Percentiles rank a stretch among this genome's conserved stretches.
These are phyloP conservation scores for Colletotrichum sp. DNA, from an alignment of 2,329 filamentous ascomycete species.

Conservation along the genomic window DNA sequence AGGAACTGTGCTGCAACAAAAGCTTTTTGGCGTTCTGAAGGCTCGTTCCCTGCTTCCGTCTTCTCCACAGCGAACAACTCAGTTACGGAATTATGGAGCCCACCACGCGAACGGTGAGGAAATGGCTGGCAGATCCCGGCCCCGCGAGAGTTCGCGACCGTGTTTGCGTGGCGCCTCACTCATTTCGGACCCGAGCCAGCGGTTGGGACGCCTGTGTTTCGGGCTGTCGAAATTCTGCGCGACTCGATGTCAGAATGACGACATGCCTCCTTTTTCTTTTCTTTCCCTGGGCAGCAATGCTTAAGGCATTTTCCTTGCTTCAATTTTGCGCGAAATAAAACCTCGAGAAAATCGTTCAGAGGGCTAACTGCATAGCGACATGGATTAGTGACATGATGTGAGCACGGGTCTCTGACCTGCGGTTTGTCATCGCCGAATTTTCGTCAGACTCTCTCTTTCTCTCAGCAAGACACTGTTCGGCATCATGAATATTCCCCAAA, in stretches of 20 bases:
- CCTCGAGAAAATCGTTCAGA: neutral
- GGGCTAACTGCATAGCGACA: constrained; percentile 17
- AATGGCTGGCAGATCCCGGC: neutral
- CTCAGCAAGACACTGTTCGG: neutral
- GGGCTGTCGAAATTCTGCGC: neutral
- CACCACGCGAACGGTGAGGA: neutral
- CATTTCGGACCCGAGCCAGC: constrained; percentile 1
- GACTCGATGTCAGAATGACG: neutral
- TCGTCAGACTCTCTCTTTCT: neutral
- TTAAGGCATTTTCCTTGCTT: neutral
- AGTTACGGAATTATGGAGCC: neutral
- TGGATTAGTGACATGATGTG: constrained; percentile 13
- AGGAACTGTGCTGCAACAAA: neutral
- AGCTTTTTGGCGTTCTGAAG: neutral
- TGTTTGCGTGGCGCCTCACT: neutral
- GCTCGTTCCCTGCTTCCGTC: neutral
- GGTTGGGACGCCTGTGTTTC: neutral
- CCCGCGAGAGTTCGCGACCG: neutral
- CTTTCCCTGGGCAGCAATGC: neutral
- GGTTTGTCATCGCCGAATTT: neutral
- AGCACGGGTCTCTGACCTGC: neutral
- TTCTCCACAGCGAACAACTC: neutral
- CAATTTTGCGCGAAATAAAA: neutral
- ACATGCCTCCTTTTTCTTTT: neutral
- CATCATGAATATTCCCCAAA: neutral